A percentile compares a stretch with the other conserved stretches of the same genome.
Evolutionary conservation across 2,329 filamentous ascomycete genomes (phyloP).

Genomic region (Westerdykella ornata): DNA sequence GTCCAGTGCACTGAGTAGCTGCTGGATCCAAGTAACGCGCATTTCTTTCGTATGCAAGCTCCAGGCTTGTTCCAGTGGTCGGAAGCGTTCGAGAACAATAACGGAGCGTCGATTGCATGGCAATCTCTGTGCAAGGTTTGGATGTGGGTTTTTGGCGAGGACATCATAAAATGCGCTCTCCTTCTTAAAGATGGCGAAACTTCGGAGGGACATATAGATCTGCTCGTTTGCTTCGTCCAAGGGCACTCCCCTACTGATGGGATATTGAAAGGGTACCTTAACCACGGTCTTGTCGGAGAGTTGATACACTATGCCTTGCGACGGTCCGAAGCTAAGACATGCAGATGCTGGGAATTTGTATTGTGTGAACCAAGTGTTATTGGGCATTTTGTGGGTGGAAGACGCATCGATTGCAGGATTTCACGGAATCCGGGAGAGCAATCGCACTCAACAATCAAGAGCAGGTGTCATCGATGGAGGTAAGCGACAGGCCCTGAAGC

Average conservation of each 20-base stretch:
- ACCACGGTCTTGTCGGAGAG: constrained; percentile 4
- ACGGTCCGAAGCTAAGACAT: constrained; percentile 7
- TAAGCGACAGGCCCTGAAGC: no score
- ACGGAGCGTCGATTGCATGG: not conserved
- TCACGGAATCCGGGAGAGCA: no score
- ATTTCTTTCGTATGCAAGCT: constrained; percentile 1
- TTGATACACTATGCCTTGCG: constrained; percentile 6
- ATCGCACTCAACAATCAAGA: no score
- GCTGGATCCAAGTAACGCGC: constrained; percentile 6
- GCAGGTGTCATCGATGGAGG: no score
- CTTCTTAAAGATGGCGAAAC: constrained; percentile 4
- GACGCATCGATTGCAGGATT: no score
- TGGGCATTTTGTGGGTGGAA: no score
- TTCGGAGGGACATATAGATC: constrained; percentile 6
- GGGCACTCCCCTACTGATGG: constrained; percentile 1
- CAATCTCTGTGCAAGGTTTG: constrained; percentile 6
- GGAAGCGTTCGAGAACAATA: constrained; percentile 4
- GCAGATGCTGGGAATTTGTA: constrained; percentile 3
- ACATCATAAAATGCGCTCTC: constrained; percentile 8
- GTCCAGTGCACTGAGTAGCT: constrained; percentile 5
- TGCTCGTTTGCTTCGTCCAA: constrained; percentile 4
- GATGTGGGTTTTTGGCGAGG: constrained; percentile 6
- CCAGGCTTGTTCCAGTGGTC: constrained; percentile 3
- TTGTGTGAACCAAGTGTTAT: constrained; percentile 5
- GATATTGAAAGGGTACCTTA: constrained; percentile 9